Conservation (phyloP, 768 basidiomycete species). For the Pisolithus marmoratus region DNA sequence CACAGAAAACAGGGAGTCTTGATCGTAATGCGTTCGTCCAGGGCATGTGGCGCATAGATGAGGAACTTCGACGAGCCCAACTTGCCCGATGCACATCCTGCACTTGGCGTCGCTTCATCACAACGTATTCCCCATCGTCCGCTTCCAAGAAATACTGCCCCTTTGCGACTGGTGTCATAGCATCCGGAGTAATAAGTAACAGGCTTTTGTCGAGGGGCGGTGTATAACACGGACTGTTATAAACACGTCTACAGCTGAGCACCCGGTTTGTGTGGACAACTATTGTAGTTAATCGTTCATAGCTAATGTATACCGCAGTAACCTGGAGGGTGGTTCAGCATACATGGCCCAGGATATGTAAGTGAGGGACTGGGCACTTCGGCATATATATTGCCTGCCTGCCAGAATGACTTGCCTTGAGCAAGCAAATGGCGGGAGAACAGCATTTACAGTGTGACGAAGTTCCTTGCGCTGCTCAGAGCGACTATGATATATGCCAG, state of each 20-base stretch:
- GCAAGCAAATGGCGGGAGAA: conserved; percentile 68
- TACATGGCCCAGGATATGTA: no score
- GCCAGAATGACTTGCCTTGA: conserved; percentile 44
- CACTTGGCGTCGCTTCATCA: conserved; percentile 28
- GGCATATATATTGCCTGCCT: conserved; percentile 24
- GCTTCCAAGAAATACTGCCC: conserved; percentile 13
- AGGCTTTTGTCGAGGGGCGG: no score
- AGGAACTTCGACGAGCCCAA: conserved; percentile 66
- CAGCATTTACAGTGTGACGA: conserved; percentile 76
- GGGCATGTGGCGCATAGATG: conserved; percentile 86
- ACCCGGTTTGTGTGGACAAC: not conserved
- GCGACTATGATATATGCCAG: not conserved
- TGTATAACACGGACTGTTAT: not conserved
- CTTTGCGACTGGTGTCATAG: conserved; percentile 11
- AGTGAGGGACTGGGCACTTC: no score
- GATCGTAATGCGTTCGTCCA: conserved; percentile 61
- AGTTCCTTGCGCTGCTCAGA: conserved; percentile 47
- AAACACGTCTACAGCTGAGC: conserved; percentile 7
- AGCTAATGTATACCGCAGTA: not conserved
- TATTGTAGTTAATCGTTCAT: not conserved
- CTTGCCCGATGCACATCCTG: conserved; percentile 27
- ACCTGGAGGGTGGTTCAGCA: no score
- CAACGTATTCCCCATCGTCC: conserved; percentile 31
- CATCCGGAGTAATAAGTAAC: not conserved
- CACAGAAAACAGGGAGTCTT: conserved; percentile 47